A percentile compares a stretch with the other conserved stretches of the same genome.
These are phyloP conservation scores for Tolypocladium capitatum DNA, from an alignment of 2,329 filamentous ascomycete species.

Conservation along the genomic window DNA sequence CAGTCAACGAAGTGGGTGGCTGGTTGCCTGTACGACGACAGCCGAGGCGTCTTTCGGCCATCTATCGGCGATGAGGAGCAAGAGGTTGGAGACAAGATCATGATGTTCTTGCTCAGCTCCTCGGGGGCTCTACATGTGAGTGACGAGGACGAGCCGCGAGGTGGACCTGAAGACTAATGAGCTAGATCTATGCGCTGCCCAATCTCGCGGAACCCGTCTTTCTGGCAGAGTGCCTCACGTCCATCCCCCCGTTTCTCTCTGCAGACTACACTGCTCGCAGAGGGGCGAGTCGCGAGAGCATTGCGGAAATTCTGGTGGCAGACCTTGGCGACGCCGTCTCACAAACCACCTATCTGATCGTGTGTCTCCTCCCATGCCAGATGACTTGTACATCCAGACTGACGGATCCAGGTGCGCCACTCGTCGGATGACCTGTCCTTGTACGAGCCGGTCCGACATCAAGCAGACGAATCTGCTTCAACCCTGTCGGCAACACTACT, in stretches of 20 bases:
- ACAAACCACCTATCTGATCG: conserved; percentile 67
- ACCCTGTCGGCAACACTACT: conserved; percentile 44
- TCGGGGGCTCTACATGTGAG: conserved; percentile 64
- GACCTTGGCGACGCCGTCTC: conserved; percentile 67
- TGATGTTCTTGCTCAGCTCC: conserved; percentile 66
- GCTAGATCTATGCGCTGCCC: conserved; percentile 62
- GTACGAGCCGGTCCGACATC: conserved; percentile 63
- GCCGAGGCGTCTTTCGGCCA: conserved; percentile 38
- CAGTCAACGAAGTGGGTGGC: conserved; percentile 61
- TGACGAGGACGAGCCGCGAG: conserved; percentile 5
- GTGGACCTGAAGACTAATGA: neutral
- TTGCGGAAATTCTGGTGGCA: conserved; percentile 71
- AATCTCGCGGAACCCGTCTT: conserved; percentile 60
- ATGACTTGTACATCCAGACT: neutral
- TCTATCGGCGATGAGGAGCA: conserved; percentile 23
- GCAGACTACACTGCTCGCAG: conserved; percentile 56
- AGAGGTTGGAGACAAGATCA: conserved; percentile 34
- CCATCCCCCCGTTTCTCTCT: conserved; percentile 64
- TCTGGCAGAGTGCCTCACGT: conserved; percentile 61
- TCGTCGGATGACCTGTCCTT: conserved; percentile 70
- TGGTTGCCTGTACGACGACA: conserved; percentile 71
- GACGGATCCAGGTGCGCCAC: conserved; percentile 50
- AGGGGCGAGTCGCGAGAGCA: conserved; percentile 54
- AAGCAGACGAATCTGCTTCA: conserved; percentile 17
- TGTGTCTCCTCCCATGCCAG: conserved; percentile 26